Base-by-base conservation (phyloP, 352 stramenopile genomes). In the Nothophytophthora sp. region DNA sequence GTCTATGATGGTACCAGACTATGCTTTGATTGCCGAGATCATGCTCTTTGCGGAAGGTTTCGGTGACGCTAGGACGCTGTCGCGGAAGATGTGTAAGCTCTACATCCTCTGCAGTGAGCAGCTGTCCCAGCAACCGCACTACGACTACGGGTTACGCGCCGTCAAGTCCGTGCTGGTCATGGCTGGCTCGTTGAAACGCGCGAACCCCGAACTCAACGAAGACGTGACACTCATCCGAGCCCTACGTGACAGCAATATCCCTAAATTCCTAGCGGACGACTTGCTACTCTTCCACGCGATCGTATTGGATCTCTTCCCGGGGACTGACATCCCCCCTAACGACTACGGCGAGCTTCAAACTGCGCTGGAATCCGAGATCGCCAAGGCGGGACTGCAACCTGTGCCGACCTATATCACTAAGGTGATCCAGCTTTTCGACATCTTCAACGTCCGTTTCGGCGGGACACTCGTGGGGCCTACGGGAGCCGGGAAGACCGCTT, bases 41-140 rank as follows among this genome's bases (percentile, higher is more conserved):
- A 98, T 98, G 91, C 73, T 99, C 6, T 98, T 98, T 50, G 86
- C 90, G 1, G 96, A 99, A 57, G 96, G 96, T 5, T 99, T 99
- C 55, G 89, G 90, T 22, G 94, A 97, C 32, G 95, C 94, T 8
- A 79, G 92, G 11, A 88, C 87, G n/a, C 68, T 99, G 12, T 97
- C 96, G 11, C 85, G 95, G 15, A 99, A 99, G 56, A 97, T 98
- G 63, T 97, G 96, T 86, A 97, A 67, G 67, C 97, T 69, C 78
- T 98, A 85, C 74, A 94, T 96, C 29, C 67, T 99, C 16, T 98
- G 91, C 36, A 92, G 85, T 13, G 87, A 98, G 43, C 86, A 98
- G 58, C 82, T 99, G 12, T 98, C 91, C 6, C 96, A 86, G 39
- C 92, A 98, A 57, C 84, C 93, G 16, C 94, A 98, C 62, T 98